Evolutionary conservation across 345 rosid species (phyloP).

Genomic region (Pistacia vera): DNA sequence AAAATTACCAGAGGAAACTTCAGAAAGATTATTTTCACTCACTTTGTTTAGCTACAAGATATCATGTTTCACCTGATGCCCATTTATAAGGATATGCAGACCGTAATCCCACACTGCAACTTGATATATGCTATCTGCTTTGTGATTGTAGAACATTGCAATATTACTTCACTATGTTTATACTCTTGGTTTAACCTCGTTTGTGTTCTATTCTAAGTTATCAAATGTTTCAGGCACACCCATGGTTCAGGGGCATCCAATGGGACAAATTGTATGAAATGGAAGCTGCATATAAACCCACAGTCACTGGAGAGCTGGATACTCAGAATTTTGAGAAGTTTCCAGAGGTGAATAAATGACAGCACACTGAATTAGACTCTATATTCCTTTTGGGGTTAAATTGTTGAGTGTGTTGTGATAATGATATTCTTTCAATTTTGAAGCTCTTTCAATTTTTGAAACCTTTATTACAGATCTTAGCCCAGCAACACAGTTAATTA

Average conservation of each 20-base stretch:
- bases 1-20: constrained; percentile 3
- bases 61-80: too few relatives aligned
- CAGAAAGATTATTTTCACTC: background rate
- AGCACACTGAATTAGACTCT: background rate
- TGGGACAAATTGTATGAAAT: constrained; percentile 91
- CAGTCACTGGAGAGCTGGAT: constrained; percentile 85
- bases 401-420: too few relatives aligned
- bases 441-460: background rate
- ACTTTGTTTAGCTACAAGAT: background rate
- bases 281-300: constrained; percentile 86
- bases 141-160: background rate
- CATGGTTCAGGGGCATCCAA: constrained; percentile 72
- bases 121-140: constrained; percentile 5
- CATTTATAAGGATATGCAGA: background rate
- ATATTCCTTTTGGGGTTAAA: background rate
- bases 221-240: constrained; percentile 60
- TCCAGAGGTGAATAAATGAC: constrained; percentile 74
- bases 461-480: background rate
- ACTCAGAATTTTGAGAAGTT: constrained; percentile 98
- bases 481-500: background rate
- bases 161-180: background rate
- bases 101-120: constrained; percentile 1
- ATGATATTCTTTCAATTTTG: background rate
- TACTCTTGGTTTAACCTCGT: constrained; percentile 17
- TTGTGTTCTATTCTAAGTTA: constrained; percentile 20